Percentiles rank a stretch among this genome's conserved stretches.
phyloP scores from a whole-genome alignment of 305 asterid species.

The Fraxinus sp. region DNA sequence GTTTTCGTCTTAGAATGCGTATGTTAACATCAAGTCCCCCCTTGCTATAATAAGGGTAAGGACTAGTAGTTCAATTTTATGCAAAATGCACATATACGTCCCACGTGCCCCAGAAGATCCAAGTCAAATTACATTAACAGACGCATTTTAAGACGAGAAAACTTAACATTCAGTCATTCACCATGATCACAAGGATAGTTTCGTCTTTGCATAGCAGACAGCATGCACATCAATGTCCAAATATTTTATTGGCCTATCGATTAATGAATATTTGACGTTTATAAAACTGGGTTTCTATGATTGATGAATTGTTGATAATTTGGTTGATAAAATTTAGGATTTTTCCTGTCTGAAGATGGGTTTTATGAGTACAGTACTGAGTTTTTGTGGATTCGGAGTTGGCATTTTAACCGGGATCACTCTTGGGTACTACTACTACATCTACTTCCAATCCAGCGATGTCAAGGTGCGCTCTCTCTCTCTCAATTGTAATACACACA shows the following conservation, averaged over 20 bases:
- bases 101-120: background rate
- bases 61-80: background rate
- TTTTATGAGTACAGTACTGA: constrained; percentile 60
- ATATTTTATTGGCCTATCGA: background rate
- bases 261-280: background rate
- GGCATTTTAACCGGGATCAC: constrained; percentile 73
- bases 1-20: too few relatives aligned
- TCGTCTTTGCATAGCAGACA: background rate
- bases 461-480: constrained; percentile 57
- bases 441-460: constrained; percentile 80
- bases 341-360: constrained; percentile 53
- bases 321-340: background rate
- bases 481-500: background rate
- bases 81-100: background rate
- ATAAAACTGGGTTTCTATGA: background rate
- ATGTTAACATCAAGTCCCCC: too few relatives aligned
- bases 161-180: background rate
- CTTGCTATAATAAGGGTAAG: background rate
- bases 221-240: background rate
- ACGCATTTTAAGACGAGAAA: background rate
- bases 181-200: background rate
- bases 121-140: background rate
- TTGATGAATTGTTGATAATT: background rate
- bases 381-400: constrained; percentile 89
- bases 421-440: constrained; percentile 74